Evolutionary conservation across 148 eudicot species (phyloP).

Genomic region (Rhododendron ferrugineum): DNA sequence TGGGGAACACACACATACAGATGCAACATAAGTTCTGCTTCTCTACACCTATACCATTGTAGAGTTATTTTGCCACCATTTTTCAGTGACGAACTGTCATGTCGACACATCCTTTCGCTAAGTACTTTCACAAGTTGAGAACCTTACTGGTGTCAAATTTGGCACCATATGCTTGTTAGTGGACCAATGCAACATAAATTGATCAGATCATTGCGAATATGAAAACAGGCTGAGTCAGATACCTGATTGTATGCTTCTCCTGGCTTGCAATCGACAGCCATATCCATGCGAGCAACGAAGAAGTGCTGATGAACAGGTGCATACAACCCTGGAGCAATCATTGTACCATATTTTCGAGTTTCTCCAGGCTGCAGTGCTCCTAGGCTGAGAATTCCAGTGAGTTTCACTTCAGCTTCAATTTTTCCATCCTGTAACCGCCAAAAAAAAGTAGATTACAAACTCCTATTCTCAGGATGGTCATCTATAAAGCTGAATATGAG

Average conservation of each 20-base stretch:
- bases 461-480: background rate
- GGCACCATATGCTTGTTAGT: background rate
- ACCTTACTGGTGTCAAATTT: background rate
- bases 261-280: slow-evolving; percentile 95
- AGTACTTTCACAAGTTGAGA: background rate
- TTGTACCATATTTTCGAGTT: slow-evolving; percentile 90
- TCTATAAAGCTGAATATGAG: background rate
- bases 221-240: slow-evolving; percentile 6
- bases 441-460: background rate
- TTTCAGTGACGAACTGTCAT: background rate
- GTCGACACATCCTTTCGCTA: background rate
- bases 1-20: background rate
- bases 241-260: slow-evolving; percentile 98
- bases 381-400: slow-evolving; percentile 93
- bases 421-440: slow-evolving; percentile 72
- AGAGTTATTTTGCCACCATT: background rate
- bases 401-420: slow-evolving; percentile 96
- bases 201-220: background rate
- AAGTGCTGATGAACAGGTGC: slow-evolving; percentile 99
- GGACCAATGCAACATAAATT: slow-evolving; percentile 1
- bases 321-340: slow-evolving; percentile 94
- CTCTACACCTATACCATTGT: background rate
- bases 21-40: background rate
- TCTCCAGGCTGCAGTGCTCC: slow-evolving; percentile 96
- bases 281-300: slow-evolving; percentile 99